phyloP scores from a whole-genome alignment of 176 grass and related monocot genomes.

The Poa annua region DNA sequence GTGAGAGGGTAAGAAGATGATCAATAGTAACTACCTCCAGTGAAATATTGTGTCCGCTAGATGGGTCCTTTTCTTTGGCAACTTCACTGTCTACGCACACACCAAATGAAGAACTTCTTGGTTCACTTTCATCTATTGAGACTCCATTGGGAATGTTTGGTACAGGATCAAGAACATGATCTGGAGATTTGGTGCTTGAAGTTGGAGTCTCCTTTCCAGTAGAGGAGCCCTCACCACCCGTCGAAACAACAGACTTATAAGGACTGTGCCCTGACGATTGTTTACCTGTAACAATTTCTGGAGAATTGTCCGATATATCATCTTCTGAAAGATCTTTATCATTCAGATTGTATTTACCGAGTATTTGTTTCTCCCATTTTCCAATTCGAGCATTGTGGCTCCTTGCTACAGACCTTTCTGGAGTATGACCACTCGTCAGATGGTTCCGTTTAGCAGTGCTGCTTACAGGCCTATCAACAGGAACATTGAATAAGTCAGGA shows the following conservation, averaged over 20 bases:
- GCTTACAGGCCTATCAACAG: conserved; percentile 10
- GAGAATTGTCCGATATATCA: conserved; percentile 46
- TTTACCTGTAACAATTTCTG: conserved; percentile 44
- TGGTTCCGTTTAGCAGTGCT: not conserved
- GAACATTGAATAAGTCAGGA: conserved; percentile 37
- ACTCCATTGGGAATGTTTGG: conserved; percentile 10
- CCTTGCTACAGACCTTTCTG: conserved; percentile 41
- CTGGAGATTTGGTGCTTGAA: conserved; percentile 26
- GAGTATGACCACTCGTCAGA: not conserved
- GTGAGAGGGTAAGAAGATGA: conserved; percentile 30
- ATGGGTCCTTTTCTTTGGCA: conserved; percentile 40
- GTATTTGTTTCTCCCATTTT: conserved; percentile 42
- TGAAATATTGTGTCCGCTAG: conserved; percentile 19
- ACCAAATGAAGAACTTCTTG: conserved; percentile 23
- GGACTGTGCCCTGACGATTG: conserved; percentile 17
- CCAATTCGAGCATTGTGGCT: conserved; percentile 41
- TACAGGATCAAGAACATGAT: conserved; percentile 43
- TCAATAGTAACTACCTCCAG: conserved; percentile 43
- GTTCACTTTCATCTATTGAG: conserved; percentile 30
- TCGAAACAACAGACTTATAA: conserved; percentile 25
- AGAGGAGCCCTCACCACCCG: conserved; percentile 20
- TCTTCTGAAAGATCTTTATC: conserved; percentile 35
- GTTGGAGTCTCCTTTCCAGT: conserved; percentile 20
- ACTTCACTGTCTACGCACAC: conserved; percentile 21
- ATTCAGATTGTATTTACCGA: conserved; percentile 27